Conservation (phyloP, 2,329 filamentous ascomycete species). For the Endoconidiophora laricicola region DNA sequence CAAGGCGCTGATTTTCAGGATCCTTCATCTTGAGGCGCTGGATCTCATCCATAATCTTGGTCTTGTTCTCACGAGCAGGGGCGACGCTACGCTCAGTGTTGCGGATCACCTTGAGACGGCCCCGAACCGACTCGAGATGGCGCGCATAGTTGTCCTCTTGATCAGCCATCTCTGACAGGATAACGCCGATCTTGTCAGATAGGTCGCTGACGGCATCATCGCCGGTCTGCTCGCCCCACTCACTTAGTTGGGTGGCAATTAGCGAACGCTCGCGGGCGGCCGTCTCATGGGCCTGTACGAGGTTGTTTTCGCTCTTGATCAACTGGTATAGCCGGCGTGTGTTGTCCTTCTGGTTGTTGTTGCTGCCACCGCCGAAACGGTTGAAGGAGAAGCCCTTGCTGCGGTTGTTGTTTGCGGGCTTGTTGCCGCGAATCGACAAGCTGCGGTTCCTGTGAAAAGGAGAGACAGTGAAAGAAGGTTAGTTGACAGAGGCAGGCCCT, state of each 20-base stretch:
- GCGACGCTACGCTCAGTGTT: conserved; percentile 94
- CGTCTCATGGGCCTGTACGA: conserved; percentile 67
- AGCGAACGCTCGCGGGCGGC: conserved; percentile 70
- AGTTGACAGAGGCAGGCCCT: neutral
- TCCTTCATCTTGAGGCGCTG: conserved; percentile 84
- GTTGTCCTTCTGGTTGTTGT: conserved; percentile 65
- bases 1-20: conserved; percentile 63
- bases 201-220: conserved; percentile 81
- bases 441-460: conserved; percentile 9
- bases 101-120: conserved; percentile 73
- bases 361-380: conserved; percentile 52
- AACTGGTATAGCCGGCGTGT: conserved; percentile 77
- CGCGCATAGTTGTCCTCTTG: conserved; percentile 83
- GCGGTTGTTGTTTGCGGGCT: conserved; percentile 22
- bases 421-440: conserved; percentile 19
- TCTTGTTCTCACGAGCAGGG: conserved; percentile 72
- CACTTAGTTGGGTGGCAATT: conserved; percentile 79
- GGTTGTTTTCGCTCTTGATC: conserved; percentile 88
- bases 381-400: conserved; percentile 70
- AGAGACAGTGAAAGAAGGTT: neutral
- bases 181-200: conserved; percentile 86
- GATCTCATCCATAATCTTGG: conserved; percentile 85
- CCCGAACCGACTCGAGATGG: conserved; percentile 69
- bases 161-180: conserved; percentile 83
- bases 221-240: conserved; percentile 86